Evolutionary conservation across 805 yeast genomes (phyloP).

Genomic region (Wickerhamiella hasegawae): DNA sequence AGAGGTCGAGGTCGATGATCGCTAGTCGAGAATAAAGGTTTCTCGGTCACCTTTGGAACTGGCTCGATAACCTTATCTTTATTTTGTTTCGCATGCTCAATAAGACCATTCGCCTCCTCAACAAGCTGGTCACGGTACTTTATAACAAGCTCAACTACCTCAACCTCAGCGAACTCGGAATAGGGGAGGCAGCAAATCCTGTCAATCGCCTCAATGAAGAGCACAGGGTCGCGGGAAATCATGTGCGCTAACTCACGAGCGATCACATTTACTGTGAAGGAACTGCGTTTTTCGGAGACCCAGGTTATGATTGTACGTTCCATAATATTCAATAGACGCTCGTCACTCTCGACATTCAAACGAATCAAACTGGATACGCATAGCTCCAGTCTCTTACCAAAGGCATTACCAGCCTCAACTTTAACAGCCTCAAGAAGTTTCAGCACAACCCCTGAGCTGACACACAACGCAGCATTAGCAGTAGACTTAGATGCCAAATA

Average conservation of each 20-base stretch:
- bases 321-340: background rate
- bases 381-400: conserved; percentile 1
- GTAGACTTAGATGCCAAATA: background rate
- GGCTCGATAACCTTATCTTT: background rate
- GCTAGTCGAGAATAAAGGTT: background rate
- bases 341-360: conserved; percentile 1
- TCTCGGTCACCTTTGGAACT: background rate
- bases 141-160: background rate
- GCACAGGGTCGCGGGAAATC: background rate
- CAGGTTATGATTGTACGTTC: background rate
- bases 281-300: background rate
- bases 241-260: background rate
- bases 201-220: background rate
- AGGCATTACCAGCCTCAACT: background rate
- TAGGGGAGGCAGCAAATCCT: background rate
- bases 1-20: background rate
- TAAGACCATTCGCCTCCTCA: too few species aligned
- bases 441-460: background rate
- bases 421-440: background rate
- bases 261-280: background rate
- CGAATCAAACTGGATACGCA: conserved; percentile 1
- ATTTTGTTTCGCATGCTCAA: background rate
- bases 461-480: background rate
- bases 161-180: background rate
- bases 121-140: background rate